Evolutionary conservation across 176 grass and related monocot species (phyloP).

Genomic region (Raddia distichophylla): DNA sequence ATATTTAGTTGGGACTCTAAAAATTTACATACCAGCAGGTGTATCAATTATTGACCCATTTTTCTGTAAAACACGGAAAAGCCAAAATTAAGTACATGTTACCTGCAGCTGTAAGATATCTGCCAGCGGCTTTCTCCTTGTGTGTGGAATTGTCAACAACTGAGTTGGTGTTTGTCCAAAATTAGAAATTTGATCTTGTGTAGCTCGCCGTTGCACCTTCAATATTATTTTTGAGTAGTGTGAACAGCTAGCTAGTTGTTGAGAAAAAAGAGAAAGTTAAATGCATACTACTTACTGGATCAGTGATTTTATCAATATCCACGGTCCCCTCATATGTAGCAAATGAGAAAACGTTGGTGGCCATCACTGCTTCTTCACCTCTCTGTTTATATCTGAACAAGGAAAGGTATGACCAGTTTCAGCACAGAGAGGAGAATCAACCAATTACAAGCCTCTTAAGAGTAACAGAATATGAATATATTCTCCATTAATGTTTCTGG

Average conservation of each 20-base stretch:
- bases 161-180: constrained; percentile 97
- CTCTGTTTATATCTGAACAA: constrained; percentile 93
- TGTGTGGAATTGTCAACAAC: constrained; percentile 74
- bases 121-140: constrained; percentile 62
- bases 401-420: constrained; percentile 22
- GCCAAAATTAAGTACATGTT: constrained; percentile 1
- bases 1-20: constrained; percentile 17
- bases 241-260: constrained; percentile 34
- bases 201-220: constrained; percentile 78
- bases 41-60: neutral
- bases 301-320: constrained; percentile 87
- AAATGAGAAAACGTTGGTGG: constrained; percentile 93
- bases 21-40: constrained; percentile 23
- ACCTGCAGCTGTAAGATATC: constrained; percentile 93
- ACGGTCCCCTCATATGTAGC: constrained; percentile 91
- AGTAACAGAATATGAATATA: constrained; percentile 23
- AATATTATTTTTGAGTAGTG: constrained; percentile 39
- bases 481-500: constrained; percentile 16
- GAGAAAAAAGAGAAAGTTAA: constrained; percentile 18
- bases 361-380: constrained; percentile 83
- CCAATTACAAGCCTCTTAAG: constrained; percentile 30
- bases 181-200: constrained; percentile 87
- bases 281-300: constrained; percentile 71
- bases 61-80: constrained; percentile 8
- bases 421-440: constrained; percentile 27